Base-by-base conservation (phyloP, 2,329 filamentous ascomycete species). In the Aspergillus piperis region DNA sequence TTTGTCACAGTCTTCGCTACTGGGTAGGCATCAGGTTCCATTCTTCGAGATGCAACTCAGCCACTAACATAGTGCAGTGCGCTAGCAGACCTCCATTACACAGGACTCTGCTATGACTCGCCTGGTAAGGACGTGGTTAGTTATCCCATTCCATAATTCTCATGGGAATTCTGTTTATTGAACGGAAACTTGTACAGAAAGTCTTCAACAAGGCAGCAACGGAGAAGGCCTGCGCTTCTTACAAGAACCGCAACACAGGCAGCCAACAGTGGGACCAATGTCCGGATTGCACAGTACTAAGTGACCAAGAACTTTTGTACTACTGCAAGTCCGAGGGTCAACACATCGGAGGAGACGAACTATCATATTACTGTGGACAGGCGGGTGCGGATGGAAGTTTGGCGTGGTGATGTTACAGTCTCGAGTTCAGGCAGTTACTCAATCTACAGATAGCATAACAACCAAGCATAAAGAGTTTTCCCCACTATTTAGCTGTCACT, bases 311-410 rank as follows among this genome's bases (percentile, higher is more conserved):
- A 11, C 39, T 66, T 27, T 47, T 65, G 32, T 63, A 62, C 47
- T 67, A 68, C 49, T 68, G 66, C 48, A 58, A 68, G n/a, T 66
- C 64, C n/a, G 58, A 58, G 2, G 65, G 44, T 0, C 55, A 59
- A 32, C 66, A 68, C 50, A 68, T 68, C 19, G 66, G 66, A 25
- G 65, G 66, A 2, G 66, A 68, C 11, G 66, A 68, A 44, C 53
- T 67, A 48, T 58, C 57, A 17, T 68, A 68, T 23, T 68, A 68
- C 44, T 68, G 66, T 30, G 59, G n/a, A 21, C 62, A 61, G 49
- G 62, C 59, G 4, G 64, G 64, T 13, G 64, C 62, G 1, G 59
- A 56, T 23, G 61, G 53, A 8, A 62, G 60, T 57, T n/a, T 68
- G 44, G 60, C 66, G 27, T 67, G 66, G 65, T 54, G 23, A 47